A percentile compares a stretch with the other conserved stretches of the same genome.
Conservation (phyloP, 257 asterid species). For the Plantago elongata region DNA sequence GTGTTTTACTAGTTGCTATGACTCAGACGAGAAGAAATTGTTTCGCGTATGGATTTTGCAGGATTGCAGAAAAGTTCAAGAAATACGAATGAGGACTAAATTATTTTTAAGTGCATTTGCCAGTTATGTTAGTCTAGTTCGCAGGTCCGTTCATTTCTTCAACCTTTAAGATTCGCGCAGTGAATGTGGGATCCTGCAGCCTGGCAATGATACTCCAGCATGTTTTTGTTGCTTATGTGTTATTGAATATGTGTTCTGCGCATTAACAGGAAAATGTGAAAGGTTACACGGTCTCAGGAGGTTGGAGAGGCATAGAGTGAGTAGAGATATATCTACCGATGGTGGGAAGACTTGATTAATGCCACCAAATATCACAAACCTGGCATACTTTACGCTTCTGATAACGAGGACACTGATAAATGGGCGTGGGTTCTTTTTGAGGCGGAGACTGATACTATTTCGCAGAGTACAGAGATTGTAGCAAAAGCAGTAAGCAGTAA, state of each 20-base stretch:
- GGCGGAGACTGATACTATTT: slow-evolving; percentile 68
- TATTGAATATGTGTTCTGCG: background rate
- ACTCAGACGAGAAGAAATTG: no score
- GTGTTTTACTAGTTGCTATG: no score
- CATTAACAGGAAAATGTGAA: slow-evolving; percentile 56
- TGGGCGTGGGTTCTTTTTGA: slow-evolving; percentile 98
- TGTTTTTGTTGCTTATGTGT: background rate
- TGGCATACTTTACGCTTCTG: slow-evolving; percentile 62
- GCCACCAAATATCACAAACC: slow-evolving; percentile 72
- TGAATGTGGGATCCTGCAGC: no score
- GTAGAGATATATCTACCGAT: slow-evolving; percentile 82
- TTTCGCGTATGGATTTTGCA: no score
- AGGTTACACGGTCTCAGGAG: slow-evolving; percentile 96
- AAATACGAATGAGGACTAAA: no score
- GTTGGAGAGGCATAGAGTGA: slow-evolving; percentile 95
- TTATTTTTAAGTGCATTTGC: no score
- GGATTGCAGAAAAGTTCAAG: no score
- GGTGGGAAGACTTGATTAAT: slow-evolving; percentile 90
- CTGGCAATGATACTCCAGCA: background rate
- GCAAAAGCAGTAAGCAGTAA: slow-evolving; percentile 84
- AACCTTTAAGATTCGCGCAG: no score
- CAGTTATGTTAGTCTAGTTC: no score
- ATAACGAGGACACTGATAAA: slow-evolving; percentile 55
- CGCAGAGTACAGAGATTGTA: slow-evolving; percentile 58
- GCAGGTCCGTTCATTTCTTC: no score